Evolutionary conservation across 2,329 filamentous ascomycete species (phyloP), one percentile per base, ranked within the genome.

Genomic region (Colletotrichum graminicola): DNA sequence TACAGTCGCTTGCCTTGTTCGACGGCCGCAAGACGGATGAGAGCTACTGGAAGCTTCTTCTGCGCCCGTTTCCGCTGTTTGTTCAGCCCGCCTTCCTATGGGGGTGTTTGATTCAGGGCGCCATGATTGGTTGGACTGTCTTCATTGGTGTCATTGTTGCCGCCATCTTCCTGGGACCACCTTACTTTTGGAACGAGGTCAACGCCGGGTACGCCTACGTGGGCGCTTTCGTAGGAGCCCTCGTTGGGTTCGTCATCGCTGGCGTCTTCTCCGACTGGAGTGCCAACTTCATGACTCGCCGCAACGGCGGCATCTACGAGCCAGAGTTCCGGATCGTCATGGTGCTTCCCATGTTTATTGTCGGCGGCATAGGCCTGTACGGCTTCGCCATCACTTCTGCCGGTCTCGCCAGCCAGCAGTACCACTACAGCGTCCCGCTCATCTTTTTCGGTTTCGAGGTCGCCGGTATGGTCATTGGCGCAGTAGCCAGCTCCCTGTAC

Each of bases 91-190:
- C 93, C 10, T 94, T 98, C 75, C 81, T 97, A 51, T 97, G 94
- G 93, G 86, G 85, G 32, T 86, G 85, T 76, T 85, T 98, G 4
- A 93, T 95, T 61, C 95, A 97, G 85, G 95, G 95, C 21, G 90
- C 93, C 5, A 89, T 97, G 78, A 97, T 98, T 77, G 95, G 95
- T 74, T 98, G 95, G 95, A 97, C 95, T 1, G 93, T 98, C 21
- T 94, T 98, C 78, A 95, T 97, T 74, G 93, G 93, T 67, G 92
- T 96, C 72, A 90, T 96, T 75, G 84, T 97, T 56, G 92, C 91
- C n/a, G 89, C 91, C 71, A 91, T 97, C 75, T 95, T 96, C 83
- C 87, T 97, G 57, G 91, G 92, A 2, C 91, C 92, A 2, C 93
- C 94, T 0, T 88, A 95, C 51, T 96, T 90, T 84, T 97, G 95